Evolutionary conservation across 108 stramenopile genomes (phyloP).

Genomic region (Stephanodiscus triporus): DNA sequence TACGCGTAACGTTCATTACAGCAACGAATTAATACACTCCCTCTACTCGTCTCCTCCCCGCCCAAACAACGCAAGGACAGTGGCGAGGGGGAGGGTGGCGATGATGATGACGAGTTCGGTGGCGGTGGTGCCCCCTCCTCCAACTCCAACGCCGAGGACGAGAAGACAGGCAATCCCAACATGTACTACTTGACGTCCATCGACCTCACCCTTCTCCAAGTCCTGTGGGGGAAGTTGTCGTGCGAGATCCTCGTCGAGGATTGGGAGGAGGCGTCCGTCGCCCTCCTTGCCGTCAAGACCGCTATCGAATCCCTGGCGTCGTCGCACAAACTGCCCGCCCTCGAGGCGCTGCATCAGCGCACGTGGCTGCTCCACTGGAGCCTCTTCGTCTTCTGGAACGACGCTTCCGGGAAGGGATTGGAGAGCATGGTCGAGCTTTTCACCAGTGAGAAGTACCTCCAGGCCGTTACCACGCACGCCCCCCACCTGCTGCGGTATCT

Average conservation of each 20-base stretch:
- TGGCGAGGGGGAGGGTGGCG: constrained; percentile 65
- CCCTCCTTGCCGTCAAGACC: constrained; percentile 81
- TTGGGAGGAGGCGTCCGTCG: constrained; percentile 87
- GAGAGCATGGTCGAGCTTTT: constrained; percentile 90
- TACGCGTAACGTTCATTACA: no score
- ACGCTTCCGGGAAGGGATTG: constrained; percentile 78
- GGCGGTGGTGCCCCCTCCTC: constrained; percentile 27
- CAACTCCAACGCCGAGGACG: constrained; percentile 39
- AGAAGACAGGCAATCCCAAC: constrained; percentile 71
- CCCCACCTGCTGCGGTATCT: constrained; percentile 98
- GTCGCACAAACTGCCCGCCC: constrained; percentile 63
- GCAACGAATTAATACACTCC: no score
- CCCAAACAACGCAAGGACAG: constrained; percentile 53
- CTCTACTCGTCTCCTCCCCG: constrained; percentile 73
- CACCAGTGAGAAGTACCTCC: constrained; percentile 88
- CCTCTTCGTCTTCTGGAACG: constrained; percentile 98
- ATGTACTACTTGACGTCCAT: constrained; percentile 82
- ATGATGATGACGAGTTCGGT: constrained; percentile 49
- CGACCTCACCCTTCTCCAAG: constrained; percentile 68
- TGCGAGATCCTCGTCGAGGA: constrained; percentile 89
- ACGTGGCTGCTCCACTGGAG: constrained; percentile 99
- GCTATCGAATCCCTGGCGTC: constrained; percentile 77
- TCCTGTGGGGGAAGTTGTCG: constrained; percentile 92
- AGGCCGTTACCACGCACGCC: constrained; percentile 98
- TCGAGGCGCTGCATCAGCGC: constrained; percentile 95